Percentiles rank a stretch among this genome's conserved stretches.
These are phyloP conservation scores for Sporothrix humicola DNA, from an alignment of 2,329 filamentous ascomycete genomes.

Conservation along the genomic window DNA sequence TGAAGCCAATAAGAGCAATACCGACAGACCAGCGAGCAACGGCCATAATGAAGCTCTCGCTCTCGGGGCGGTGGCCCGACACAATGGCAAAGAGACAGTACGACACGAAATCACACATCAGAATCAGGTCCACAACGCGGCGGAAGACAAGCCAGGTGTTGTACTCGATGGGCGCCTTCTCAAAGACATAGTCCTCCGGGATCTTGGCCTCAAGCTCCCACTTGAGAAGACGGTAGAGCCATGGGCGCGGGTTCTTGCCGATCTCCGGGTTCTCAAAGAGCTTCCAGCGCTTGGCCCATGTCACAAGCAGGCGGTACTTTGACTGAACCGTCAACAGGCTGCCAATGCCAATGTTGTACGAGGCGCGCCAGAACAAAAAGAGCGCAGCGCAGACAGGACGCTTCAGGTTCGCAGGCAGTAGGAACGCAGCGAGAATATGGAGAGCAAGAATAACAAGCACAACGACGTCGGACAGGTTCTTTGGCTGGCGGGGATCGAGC, in stretches of 20 bases:
- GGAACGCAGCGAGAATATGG: conserved; percentile 75
- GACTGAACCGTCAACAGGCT: conserved; percentile 89
- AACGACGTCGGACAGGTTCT: conserved; percentile 85
- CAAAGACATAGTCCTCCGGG: conserved; percentile 89
- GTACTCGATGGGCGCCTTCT: conserved; percentile 93
- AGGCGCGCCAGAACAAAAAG: conserved; percentile 90
- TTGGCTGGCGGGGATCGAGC: conserved; percentile 90
- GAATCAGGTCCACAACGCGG: conserved; percentile 90
- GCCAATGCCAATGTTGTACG: conserved; percentile 94
- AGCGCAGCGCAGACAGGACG: conserved; percentile 79
- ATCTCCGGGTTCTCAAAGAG: conserved; percentile 84
- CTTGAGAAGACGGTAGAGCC: conserved; percentile 83
- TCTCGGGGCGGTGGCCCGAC: conserved; percentile 75
- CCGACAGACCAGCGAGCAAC: conserved; percentile 79
- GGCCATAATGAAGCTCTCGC: conserved; percentile 73
- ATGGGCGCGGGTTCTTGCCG: conserved; percentile 82
- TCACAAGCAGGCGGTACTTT: conserved; percentile 80
- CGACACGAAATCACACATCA: conserved; percentile 98
- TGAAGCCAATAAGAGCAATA: conserved; percentile 83
- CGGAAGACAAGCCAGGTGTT: conserved; percentile 99
- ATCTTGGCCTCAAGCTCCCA: conserved; percentile 94
- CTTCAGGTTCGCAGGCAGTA: conserved; percentile 71
- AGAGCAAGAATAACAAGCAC: conserved; percentile 79
- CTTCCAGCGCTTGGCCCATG: conserved; percentile 83
- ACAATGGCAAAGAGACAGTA: conserved; percentile 96